Percentiles rank a stretch among this genome's conserved stretches.
Conservation (phyloP, 2,329 filamentous ascomycete species). For the Fusarium burgessii region DNA sequence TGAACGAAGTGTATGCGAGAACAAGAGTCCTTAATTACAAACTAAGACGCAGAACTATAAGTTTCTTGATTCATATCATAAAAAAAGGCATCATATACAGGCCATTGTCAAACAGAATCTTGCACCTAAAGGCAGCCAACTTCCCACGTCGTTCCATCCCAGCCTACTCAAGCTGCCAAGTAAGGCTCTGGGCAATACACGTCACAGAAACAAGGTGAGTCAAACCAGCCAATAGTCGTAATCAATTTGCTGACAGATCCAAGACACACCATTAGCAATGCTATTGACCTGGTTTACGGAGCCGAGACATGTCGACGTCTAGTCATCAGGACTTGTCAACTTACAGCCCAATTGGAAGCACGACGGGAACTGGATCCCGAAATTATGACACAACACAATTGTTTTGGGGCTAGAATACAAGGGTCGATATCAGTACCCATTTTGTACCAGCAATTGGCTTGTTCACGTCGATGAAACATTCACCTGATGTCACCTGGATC, state of each 20-base stretch:
- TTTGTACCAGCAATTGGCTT: too few species aligned
- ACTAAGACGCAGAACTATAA: neutral
- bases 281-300: rapidly evolving
- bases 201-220: neutral
- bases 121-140: rapidly evolving
- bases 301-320: neutral
- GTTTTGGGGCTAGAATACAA: too few species aligned
- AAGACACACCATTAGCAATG: neutral
- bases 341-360: rapidly evolving
- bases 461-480: too few species aligned
- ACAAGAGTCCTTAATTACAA: neutral
- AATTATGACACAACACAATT: neutral
- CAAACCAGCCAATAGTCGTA: rapidly evolving
- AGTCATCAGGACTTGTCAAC: neutral
- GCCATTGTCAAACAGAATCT: rapidly evolving
- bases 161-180: rapidly evolving
- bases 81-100: neutral
- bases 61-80: neutral
- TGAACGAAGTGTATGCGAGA: neutral
- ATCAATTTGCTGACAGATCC: neutral
- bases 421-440: too few species aligned
- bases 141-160: neutral
- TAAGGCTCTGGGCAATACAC: rapidly evolving
- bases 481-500: too few species aligned
- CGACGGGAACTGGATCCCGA: neutral